Evolutionary conservation across 2,329 filamentous ascomycete genomes (phyloP).

Genomic region (Aphanocladium album): DNA sequence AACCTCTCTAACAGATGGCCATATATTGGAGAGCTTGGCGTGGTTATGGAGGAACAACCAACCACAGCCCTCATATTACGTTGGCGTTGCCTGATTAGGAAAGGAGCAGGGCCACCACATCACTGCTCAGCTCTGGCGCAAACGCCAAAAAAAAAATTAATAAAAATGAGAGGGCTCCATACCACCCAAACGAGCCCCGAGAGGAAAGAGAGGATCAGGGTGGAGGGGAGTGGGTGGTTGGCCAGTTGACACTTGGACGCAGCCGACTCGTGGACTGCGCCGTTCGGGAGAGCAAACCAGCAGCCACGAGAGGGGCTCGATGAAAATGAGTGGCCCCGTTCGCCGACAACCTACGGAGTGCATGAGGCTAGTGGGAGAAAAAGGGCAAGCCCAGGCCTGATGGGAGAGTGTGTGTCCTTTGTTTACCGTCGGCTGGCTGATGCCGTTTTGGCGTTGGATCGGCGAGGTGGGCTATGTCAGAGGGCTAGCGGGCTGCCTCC

Average conservation of each 20-base stretch:
- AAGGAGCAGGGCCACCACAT: not conserved
- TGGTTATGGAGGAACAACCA: slow-evolving; percentile 14
- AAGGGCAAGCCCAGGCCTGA: not conserved
- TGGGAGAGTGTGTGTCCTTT: too few relatives aligned
- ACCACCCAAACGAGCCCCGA: not conserved
- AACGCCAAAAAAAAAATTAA: not conserved
- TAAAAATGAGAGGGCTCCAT: not conserved
- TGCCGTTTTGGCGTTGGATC: slow-evolving; percentile 11
- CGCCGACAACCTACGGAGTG: not conserved
- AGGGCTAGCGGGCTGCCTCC: not conserved
- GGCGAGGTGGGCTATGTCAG: slow-evolving; percentile 3
- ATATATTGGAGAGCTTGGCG: slow-evolving; percentile 11
- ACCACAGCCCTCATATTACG: slow-evolving; percentile 10
- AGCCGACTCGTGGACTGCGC: not conserved
- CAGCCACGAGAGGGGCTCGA: not conserved
- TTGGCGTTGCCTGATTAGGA: slow-evolving; percentile 11
- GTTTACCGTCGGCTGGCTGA: not conserved
- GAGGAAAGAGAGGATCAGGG: not conserved
- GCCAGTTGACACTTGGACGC: not conserved
- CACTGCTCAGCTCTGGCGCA: not conserved
- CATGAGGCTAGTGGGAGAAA: not conserved
- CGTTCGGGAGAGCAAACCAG: not conserved
- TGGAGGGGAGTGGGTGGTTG: not conserved
- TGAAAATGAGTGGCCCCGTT: not conserved
- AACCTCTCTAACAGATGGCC: slow-evolving; percentile 14